phyloP scores from a whole-genome alignment of 148 eudicot species.

The Agrostemma githago region DNA sequence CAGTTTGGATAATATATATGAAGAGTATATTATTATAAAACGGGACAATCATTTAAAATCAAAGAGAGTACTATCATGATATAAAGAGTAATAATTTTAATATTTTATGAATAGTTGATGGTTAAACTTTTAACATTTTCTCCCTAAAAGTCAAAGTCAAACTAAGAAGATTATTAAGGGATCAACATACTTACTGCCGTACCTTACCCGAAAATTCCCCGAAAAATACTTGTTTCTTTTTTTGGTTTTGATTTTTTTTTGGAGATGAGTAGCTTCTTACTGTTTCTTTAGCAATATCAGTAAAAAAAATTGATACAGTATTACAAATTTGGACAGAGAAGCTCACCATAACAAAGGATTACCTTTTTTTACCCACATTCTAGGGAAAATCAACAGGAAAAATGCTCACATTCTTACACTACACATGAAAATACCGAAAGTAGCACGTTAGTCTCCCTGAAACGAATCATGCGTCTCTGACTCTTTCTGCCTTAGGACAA shows the following conservation, averaged over 20 bases:
- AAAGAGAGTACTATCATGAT: too few relatives aligned
- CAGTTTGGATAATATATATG: neutral
- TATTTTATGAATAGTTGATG: too few relatives aligned
- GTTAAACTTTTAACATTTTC: too few relatives aligned
- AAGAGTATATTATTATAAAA: too few relatives aligned
- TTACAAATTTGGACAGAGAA: neutral
- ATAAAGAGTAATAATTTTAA: too few relatives aligned
- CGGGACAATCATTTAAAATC: too few relatives aligned
- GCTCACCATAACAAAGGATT: neutral
- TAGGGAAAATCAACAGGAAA: constrained; percentile 4
- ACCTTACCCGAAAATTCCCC: too few relatives aligned
- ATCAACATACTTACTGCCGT: too few relatives aligned
- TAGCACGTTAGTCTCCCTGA: neutral
- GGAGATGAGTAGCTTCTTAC: neutral
- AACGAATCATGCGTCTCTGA: neutral
- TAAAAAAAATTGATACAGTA: neutral
- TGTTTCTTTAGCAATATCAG: neutral
- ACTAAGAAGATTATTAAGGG: too few relatives aligned
- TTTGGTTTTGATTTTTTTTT: too few relatives aligned
- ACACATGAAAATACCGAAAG: neutral
- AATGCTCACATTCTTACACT: neutral
- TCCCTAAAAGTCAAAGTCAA: too few relatives aligned
- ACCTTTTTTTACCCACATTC: constrained; percentile 4
- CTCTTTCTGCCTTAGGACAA: constrained; percentile 6
- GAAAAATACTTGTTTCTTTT: too few relatives aligned